These are phyloP conservation scores for Gnomoniopsis smithogilvyi DNA, from an alignment of 2,329 filamentous ascomycete species.

Conservation along the genomic window DNA sequence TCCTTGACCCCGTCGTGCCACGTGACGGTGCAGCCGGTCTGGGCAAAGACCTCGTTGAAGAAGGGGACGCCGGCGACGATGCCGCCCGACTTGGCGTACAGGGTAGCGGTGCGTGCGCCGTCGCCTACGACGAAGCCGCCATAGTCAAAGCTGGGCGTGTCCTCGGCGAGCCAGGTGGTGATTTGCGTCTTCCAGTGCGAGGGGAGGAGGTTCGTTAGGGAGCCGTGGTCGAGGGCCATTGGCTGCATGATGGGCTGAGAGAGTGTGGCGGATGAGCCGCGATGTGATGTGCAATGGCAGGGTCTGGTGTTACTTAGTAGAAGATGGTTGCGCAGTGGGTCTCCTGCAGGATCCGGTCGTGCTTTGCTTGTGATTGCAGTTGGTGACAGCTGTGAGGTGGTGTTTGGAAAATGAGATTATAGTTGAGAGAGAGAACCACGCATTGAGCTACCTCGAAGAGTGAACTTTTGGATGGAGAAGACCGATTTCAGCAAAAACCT, in stretches of 20 bases:
- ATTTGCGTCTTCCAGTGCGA: constrained; percentile 80
- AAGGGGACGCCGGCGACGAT: constrained; percentile 91
- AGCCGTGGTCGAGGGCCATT: constrained; percentile 37
- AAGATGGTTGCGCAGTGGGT: neutral
- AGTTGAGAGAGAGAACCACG: neutral
- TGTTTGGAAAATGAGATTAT: neutral
- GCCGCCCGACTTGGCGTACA: constrained; percentile 70
- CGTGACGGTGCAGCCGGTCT: constrained; percentile 86
- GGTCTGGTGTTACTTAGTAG: neutral
- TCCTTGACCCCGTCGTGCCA: constrained; percentile 71
- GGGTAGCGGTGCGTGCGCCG: constrained; percentile 57
- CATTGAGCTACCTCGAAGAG: too few species aligned
- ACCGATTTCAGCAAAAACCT: neutral
- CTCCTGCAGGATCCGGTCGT: neutral
- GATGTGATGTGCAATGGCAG: neutral
- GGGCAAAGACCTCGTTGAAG: constrained; percentile 88
- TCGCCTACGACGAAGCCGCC: constrained; percentile 94
- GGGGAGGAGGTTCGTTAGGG: constrained; percentile 70
- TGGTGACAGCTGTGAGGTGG: neutral
- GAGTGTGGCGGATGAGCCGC: neutral
- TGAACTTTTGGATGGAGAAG: neutral
- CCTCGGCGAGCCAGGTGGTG: constrained; percentile 86
- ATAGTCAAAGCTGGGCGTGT: constrained; percentile 95
- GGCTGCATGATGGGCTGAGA: constrained; percentile 4
- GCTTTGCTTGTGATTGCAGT: neutral